A percentile compares a stretch with the other conserved stretches of the same genome.
Conservation (phyloP, 108 stramenopile species). For the Fistulifera pelliculosa region DNA sequence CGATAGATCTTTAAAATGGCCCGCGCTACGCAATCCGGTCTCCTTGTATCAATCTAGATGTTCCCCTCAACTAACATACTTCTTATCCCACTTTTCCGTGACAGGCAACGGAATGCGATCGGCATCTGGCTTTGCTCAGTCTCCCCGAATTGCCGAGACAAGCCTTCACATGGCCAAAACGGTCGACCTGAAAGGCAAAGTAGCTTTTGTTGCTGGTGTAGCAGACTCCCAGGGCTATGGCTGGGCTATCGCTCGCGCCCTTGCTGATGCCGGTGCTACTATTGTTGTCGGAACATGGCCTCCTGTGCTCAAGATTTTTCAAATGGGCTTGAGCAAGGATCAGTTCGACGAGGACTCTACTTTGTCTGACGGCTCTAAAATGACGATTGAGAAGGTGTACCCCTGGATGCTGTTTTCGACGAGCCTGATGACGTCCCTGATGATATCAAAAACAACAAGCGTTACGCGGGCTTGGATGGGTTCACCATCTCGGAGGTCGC, state of each 20-base stretch:
- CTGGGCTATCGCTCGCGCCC: slow-evolving; percentile 94
- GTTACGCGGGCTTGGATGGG: slow-evolving; percentile 90
- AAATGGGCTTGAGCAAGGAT: slow-evolving; percentile 80
- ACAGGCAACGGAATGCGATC: neutral
- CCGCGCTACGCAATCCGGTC: neutral
- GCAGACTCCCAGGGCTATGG: slow-evolving; percentile 97
- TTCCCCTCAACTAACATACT: too few species aligned
- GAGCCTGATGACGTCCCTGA: slow-evolving; percentile 90
- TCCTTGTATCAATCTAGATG: too few species aligned
- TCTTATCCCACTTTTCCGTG: too few species aligned
- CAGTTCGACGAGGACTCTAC: slow-evolving; percentile 80
- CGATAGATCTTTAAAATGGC: neutral
- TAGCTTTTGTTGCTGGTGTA: slow-evolving; percentile 94
- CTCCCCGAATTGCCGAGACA: neutral
- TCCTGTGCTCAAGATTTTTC: slow-evolving; percentile 94
- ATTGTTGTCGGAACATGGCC: slow-evolving; percentile 98
- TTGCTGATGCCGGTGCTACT: slow-evolving; percentile 92
- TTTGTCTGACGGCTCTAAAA: slow-evolving; percentile 83
- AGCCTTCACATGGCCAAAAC: slow-evolving; percentile 2
- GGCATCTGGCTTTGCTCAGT: neutral
- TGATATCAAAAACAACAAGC: slow-evolving; percentile 89
- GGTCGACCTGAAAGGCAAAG: slow-evolving; percentile 84
- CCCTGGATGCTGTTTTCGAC: slow-evolving; percentile 97
- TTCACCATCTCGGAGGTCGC: slow-evolving; percentile 95
- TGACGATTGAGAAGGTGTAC: slow-evolving; percentile 93